A percentile compares a stretch with the other conserved stretches of the same genome.
phyloP scores from a whole-genome alignment of 1,284 basidiomycete species.

The Naganishia liquefaciens region DNA sequence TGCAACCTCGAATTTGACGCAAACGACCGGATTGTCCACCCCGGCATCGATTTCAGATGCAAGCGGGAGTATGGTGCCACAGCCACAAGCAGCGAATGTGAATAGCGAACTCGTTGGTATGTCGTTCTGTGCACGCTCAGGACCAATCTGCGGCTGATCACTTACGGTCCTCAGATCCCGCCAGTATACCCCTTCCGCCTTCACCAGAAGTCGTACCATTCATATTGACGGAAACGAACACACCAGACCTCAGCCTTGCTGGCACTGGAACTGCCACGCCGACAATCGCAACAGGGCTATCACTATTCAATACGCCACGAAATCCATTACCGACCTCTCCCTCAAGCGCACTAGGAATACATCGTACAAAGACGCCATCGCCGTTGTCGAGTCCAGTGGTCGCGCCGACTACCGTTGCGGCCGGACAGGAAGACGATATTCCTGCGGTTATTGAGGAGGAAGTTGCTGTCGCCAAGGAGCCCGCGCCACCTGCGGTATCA shows the following conservation, averaged over 20 bases:
- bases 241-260: not conserved
- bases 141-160: too few relatives aligned
- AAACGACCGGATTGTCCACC: too few relatives aligned
- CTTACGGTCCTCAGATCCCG: conserved; percentile 33
- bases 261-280: not conserved
- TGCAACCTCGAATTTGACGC: too few relatives aligned
- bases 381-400: conserved; percentile 2
- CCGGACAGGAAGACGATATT: not conserved
- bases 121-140: not conserved
- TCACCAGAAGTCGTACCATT: conserved; percentile 30
- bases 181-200: conserved; percentile 34
- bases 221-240: conserved; percentile 6
- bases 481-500: not conserved
- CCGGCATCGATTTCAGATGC: too few relatives aligned
- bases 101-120: conserved; percentile 1
- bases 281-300: not conserved
- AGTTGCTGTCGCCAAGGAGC: not conserved
- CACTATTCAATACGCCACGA: conserved; percentile 21
- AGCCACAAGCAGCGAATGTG: not conserved
- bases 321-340: conserved; percentile 11
- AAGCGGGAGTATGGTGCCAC: not conserved
- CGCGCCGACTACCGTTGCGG: not conserved
- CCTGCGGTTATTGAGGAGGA: conserved; percentile 2
- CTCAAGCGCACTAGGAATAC: not conserved
- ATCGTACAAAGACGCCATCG: conserved; percentile 2